Evolutionary conservation across 2,329 filamentous ascomycete genomes (phyloP), one percentile per base, ranked within the genome.

Genomic region (Neonectria faginata): DNA sequence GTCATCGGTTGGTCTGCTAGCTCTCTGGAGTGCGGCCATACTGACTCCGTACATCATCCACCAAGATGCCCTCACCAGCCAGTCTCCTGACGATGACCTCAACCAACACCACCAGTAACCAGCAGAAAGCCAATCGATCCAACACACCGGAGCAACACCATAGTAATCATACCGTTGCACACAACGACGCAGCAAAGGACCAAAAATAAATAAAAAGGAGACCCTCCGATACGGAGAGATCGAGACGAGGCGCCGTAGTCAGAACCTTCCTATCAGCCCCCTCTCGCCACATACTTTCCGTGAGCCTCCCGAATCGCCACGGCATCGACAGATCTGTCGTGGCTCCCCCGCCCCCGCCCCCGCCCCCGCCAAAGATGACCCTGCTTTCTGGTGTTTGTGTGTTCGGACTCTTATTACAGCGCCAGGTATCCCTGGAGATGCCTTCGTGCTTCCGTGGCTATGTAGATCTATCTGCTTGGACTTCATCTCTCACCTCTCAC

Each of bases 271-370:
- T 14, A 18, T 12, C 29, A 20, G 29, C n/a, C 48, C 10, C n/a
- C 27, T 51, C 29, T 51, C 29, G 27, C 48, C 27, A 33, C 5
- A 51, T 18, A 14, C 25, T 50, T 41, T 53, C 48, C 18, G 16
- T 47, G 27, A 41, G 25, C 29, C 48, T 56, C 42, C 29, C 22
- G 20, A 41, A 41, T 33, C 55, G 55, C 55, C 44, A 50, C 55
- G 45, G 44, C 55, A 50, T 50, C 42, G 55, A 50, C 55, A 18
- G 22, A 50, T 57, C 33, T 31, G 55, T 57, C 55, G n/a, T 18
- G n/a, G 10, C 27, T 41, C 42, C 44, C 12, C 33, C 29, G 36
- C 14, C 36, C 27, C 6, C 22, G 27, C 31, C 31, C 9, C n/a
- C n/a, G n/a, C n/a, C n/a, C n/a, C n/a, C n/a, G n/a, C n/a, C n/a